Conservation (phyloP, 169 alveolate genomes). For the Fabrea salina region DNA sequence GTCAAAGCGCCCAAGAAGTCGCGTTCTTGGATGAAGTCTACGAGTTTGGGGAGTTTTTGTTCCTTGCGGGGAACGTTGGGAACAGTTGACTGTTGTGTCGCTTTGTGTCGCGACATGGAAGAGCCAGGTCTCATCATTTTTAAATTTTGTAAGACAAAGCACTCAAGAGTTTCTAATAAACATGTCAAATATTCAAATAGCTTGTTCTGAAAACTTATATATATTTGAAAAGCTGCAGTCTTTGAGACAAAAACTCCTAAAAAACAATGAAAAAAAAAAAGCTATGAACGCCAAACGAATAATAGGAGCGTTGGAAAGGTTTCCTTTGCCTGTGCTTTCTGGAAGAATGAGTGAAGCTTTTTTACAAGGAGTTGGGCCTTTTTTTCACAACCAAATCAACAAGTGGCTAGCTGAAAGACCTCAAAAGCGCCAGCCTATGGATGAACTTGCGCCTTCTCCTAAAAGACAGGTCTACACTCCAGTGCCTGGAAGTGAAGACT, state of each 20-base stretch:
- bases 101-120: slow-evolving; percentile 56
- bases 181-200: background rate
- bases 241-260: background rate
- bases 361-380: slow-evolving; percentile 77
- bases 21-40: slow-evolving; percentile 66
- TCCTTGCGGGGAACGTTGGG: slow-evolving; percentile 40
- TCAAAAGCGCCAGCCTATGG: background rate
- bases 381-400: slow-evolving; percentile 44
- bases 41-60: slow-evolving; percentile 60
- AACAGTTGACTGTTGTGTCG: slow-evolving; percentile 33
- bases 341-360: slow-evolving; percentile 42
- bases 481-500: slow-evolving; percentile 8
- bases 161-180: too few species aligned
- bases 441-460: too few species aligned
- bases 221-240: background rate
- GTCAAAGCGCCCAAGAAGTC: slow-evolving; percentile 87
- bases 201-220: background rate
- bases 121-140: slow-evolving; percentile 72
- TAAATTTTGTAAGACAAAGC: too few species aligned
- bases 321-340: slow-evolving; percentile 68
- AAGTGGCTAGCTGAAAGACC: slow-evolving; percentile 36
- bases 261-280: background rate
- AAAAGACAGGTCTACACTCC: slow-evolving; percentile 21
- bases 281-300: slow-evolving; percentile 38
- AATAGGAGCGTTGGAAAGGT: slow-evolving; percentile 46